Evolutionary conservation across 1,284 basidiomycete genomes (phyloP), one percentile per base, ranked within the genome.

Genomic region (Rhodotorula sp.): DNA sequence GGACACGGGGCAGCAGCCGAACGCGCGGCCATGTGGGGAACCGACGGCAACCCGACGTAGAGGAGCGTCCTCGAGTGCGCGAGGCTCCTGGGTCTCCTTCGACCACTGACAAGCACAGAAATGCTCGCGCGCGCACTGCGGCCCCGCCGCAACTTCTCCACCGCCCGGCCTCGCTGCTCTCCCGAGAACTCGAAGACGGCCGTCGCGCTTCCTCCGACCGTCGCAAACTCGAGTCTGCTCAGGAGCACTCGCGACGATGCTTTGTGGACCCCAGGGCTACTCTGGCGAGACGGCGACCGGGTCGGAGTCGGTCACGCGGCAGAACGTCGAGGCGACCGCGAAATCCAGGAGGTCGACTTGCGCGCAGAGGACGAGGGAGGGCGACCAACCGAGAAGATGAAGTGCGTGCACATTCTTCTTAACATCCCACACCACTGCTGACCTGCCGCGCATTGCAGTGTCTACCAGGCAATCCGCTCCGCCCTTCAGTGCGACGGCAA

Each of bases 391-490:
- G 64, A 70, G 61, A 74, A 74, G 68, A 74, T 76, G 72, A 76
- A 76, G 72, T 76, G 49, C 27, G 74, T 64, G 9, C 23, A 14
- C 5, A 16, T 10, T 21, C 21, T 3, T 16, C 4, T 13, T 23
- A 3, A 19, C 4, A 45, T 7, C 27, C 34, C 4, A 9, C 16
- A 14, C 21, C 25, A 23, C 25, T 3, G 41, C 55, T 48, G 17
- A 45, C 52, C 13, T 1, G 27, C 21, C 27, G 19, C 3, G 9
- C 4, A 16, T 21, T 8, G 25, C 59, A 77, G 70, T 64, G 57
- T 75, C 67, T 77, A 75, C 60, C 69, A 71, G 42, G 74, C 75
- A 21, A 68, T 77, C 41, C 49, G 72, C 12, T 67, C 68, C 42
- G 74, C 74, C 9, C 50, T 75, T 25, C 64, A 66, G 74, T 76